Conservation (phyloP, 257 asterid genomes). For the Euphrasia confusa region DNA sequence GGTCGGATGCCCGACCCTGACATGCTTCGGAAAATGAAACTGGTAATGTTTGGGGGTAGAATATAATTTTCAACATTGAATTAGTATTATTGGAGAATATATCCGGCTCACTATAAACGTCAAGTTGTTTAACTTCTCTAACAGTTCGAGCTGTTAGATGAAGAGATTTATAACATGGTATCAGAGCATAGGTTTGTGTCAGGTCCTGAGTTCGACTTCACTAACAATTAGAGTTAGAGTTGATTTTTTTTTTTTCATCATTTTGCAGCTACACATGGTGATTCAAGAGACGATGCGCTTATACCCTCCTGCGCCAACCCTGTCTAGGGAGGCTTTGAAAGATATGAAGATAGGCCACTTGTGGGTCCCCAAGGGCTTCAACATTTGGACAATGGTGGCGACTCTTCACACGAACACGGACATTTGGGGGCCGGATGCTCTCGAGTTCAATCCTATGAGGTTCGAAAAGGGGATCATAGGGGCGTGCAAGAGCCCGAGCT, state of each 20-base stretch:
- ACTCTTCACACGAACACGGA: conserved; percentile 34
- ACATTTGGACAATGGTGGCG: conserved; percentile 37
- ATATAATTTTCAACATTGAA: neutral
- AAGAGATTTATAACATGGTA: no score
- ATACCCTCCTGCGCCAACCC: conserved; percentile 34
- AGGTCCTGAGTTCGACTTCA: no score
- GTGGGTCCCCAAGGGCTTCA: conserved; percentile 38
- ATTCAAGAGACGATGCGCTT: conserved; percentile 49
- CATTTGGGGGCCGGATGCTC: conserved; percentile 47
- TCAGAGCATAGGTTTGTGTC: no score
- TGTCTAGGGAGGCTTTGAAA: conserved; percentile 37
- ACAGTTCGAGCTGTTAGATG: no score
- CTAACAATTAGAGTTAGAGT: no score
- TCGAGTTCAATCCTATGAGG: conserved; percentile 39
- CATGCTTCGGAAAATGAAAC: conserved; percentile 47
- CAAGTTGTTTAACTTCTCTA: no score
- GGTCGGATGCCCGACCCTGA: conserved; percentile 35
- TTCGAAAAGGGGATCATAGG: conserved; percentile 42
- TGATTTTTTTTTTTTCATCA: no score
- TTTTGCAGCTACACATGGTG: conserved; percentile 39
- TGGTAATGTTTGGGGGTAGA: conserved; percentile 17
- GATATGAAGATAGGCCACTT: conserved; percentile 39
- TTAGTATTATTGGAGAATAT: neutral
- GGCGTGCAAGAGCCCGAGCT: conserved; percentile 43
- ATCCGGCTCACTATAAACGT: no score